Base-by-base conservation (phyloP, 106 monocot species). In the Xerophyta viscosa region DNA sequence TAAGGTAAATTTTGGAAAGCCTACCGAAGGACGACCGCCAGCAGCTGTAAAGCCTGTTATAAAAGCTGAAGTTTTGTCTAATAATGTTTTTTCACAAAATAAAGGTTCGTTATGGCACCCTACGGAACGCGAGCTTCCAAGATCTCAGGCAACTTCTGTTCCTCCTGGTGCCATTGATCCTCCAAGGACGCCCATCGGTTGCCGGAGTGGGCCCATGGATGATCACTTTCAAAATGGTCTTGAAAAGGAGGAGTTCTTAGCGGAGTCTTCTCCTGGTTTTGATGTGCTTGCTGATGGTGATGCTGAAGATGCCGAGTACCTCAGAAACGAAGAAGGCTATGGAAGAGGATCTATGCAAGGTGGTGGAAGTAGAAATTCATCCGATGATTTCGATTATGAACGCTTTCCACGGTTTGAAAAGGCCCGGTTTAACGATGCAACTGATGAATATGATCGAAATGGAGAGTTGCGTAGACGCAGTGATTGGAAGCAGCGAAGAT, bases 221-320 rank as follows among this genome's bases (percentile, higher is more conserved):
- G 85, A 64, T 2, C 41, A 42, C 8, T 41, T 72, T 19, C 67
- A 43, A 27, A 72, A 74, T 61, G 75, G 69, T 48, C 62, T 63
- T 61, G 75, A 78, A 3, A 53, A 36, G 57, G 81, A 78, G 24
- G 84, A 85, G 12, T 76, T 67, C 60, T 57, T 84, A 42, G 55
- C 56, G 9, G 84, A 96, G 56, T 71, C 72, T 23, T 82, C 88
- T 51, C 78, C 94, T 43, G 88, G 88, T 28, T 84, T 88, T 63
- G 88, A 79, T 65, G 77, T 79, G 51, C 67, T 72, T 18, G 75
- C 64, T 3, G 77, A 78, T 41, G 64, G 70, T 67, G 69, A 67
- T 20, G 45, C 31, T 15, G 53, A 75, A 53, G 72, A 76, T 41
- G 0, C 69, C 48, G 63, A 57, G 6, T 75, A 77, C 54, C 68